phyloP scores from a whole-genome alignment of 768 basidiomycete species.

The Pholiota molesta region DNA sequence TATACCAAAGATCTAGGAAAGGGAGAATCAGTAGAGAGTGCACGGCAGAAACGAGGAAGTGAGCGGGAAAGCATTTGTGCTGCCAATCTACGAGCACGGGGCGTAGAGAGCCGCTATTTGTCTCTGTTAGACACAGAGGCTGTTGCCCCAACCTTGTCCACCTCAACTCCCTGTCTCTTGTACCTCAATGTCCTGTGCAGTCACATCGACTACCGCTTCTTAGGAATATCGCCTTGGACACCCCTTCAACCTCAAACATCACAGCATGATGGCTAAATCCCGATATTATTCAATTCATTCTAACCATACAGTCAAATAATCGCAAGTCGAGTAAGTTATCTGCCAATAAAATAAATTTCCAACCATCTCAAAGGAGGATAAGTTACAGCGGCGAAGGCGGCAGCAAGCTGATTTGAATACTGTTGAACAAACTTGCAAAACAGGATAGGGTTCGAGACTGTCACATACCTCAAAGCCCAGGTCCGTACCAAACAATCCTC shows the following conservation, averaged over 20 bases:
- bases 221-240: too few relatives aligned
- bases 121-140: background rate
- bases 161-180: too few relatives aligned
- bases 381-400: conserved; percentile 15
- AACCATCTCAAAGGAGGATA: conserved; percentile 22
- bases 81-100: background rate
- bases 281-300: background rate
- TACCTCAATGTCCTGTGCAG: too few relatives aligned
- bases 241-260: background rate
- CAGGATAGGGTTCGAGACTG: background rate
- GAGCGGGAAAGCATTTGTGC: conserved; percentile 24
- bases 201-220: too few relatives aligned
- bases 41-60: conserved; percentile 22
- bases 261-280: background rate
- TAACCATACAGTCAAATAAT: conserved; percentile 16
- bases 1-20: conserved; percentile 4
- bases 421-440: background rate
- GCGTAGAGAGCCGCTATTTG: conserved; percentile 3
- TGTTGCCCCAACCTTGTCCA: background rate
- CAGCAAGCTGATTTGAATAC: conserved; percentile 13
- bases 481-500: conserved; percentile 18
- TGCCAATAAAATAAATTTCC: conserved; percentile 17
- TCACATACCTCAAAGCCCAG: conserved; percentile 20
- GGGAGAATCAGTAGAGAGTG: conserved; percentile 10
- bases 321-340: conserved; percentile 6